Evolutionary conservation across 2,329 filamentous ascomycete species (phyloP), one percentile per base, ranked within the genome.

Genomic region (Colletotrichum phormii): DNA sequence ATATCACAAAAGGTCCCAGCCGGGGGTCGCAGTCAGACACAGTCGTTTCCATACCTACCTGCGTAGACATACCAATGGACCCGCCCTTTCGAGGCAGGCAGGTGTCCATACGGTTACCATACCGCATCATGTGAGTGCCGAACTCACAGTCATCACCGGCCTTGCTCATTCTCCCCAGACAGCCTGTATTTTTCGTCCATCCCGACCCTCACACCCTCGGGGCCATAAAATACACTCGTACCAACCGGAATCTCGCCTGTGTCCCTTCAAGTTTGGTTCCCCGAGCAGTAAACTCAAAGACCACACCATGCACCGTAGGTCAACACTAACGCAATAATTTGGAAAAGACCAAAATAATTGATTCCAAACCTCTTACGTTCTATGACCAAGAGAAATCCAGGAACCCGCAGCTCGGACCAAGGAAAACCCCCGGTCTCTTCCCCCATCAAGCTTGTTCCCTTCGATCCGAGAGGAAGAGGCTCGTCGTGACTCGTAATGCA

Each of bases 361-460:
- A 13, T 26, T 46, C 13, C 42, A n/a, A 49, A 49, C 42, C 42
- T 42, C 6, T 49, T 13, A 61, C 49, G 67, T 22, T 37, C 42
- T 57, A 54, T 71, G 68, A 71, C 68, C 68, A 67, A 67, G 33
- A 67, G 57, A 26, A 67, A 61, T 26, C 59, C 31, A 31, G 58
- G 65, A 53, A n/a, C 46, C 5, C 33, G 11, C 9, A 31, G 37
- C 59, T 5, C 31, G 31, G 26, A 51, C 13, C 5, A 6, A 35
- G 15, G 4, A 61, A 49, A 6, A 12, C 15, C 42, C 42, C 42
- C 6, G 15, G 13, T 6, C 15, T 46, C 13, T n/a, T 7, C 2
- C 18, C 6, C 42, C 42, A 5, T 18, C 15, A 46, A 15, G 37
- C 37, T 42, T 12, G 35, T 35, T 22, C 13, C 63, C 22, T 22